Evolutionary conservation across 176 grass and related monocot genomes (phyloP), one percentile per base, ranked within the genome.

Genomic region (Ampelocalamus luodianensis): DNA sequence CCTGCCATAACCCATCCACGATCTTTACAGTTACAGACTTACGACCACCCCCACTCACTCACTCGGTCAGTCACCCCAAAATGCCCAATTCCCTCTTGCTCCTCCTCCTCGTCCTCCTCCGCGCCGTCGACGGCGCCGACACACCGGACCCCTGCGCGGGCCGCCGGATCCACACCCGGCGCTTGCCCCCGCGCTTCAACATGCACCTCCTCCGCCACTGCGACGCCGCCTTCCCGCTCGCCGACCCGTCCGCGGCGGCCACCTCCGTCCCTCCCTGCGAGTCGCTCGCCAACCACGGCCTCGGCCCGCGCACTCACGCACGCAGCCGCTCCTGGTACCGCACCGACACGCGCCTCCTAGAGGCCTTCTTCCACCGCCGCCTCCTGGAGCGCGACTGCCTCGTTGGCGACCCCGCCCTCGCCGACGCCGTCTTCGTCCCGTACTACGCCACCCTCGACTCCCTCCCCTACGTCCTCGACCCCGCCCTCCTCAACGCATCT

Each of bases 381-480:
- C 24, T 93, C 85, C 76, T 78, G 22, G 88, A 95, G 70, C 82
- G 43, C 43, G 74, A 0, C 59, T 95, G 93, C 88, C 76, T 95
- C 83, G 18, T 26, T 83, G 74, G 22, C 50, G 71, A 87, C 34
- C 85, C 88, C 0, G 23, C 79, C 74, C 3, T 14, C 38, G 91
- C 91, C 64, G 88, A 95, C 50, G 96, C 90, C 4, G 76, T 98
- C 36, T 96, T 96, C 69, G 32, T 98, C 9, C 96, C 93, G 17
- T 98, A 98, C 90, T 98, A 94, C 80, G 91, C 91, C 7, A 85
- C 81, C 1, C 88, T 98, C 50, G 93, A 93, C 45, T 88, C 91
- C 10, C 91, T 98, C 4, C 93, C 93, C 14, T 98, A 78, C 69
- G 83, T 95, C 1, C 92, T 84, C 12, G 83, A 89, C 15, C 80